Evolutionary conservation across 441 rosid genomes (phyloP).

Genomic region (Aleurites moluccanus): DNA sequence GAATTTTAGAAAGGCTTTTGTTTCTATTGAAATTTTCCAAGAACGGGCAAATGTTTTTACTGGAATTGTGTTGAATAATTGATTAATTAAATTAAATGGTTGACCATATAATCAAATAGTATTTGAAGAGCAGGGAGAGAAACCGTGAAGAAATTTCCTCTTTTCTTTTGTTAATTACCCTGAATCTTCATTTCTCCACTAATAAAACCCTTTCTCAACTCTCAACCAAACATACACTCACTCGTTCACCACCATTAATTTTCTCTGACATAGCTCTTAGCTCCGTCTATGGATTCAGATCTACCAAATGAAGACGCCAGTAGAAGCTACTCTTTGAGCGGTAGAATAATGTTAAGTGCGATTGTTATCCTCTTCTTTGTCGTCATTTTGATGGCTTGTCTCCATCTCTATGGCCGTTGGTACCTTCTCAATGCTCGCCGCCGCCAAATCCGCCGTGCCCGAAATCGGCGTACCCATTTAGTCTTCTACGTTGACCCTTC

Average conservation of each 20-base stretch:
- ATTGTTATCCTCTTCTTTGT: slow-evolving; percentile 71
- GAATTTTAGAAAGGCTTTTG: too few species aligned
- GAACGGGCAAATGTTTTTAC: too few species aligned
- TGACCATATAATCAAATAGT: too few species aligned
- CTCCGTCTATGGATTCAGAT: neutral
- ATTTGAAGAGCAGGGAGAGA: neutral
- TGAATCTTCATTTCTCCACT: neutral
- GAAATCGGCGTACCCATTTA: slow-evolving; percentile 47
- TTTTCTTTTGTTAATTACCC: neutral
- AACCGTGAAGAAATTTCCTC: slow-evolving; percentile 35
- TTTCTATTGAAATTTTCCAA: too few species aligned
- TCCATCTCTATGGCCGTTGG: slow-evolving; percentile 86
- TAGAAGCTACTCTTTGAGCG: slow-evolving; percentile 53
- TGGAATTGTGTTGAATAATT: too few species aligned
- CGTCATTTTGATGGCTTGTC: slow-evolving; percentile 53
- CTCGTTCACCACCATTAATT: neutral
- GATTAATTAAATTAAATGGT: too few species aligned
- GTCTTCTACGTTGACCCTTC: slow-evolving; percentile 52
- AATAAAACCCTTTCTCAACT: slow-evolving; percentile 4
- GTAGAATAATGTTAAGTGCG: slow-evolving; percentile 68
- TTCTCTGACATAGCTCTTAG: too few species aligned
- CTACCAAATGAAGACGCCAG: too few species aligned
- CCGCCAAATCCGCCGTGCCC: slow-evolving; percentile 46
- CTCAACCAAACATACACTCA: neutral
- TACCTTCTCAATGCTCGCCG: slow-evolving; percentile 63